Evolutionary conservation across 164 flowering plant genomes (phyloP), one percentile per base, ranked within the genome.

Genomic region (Chloranthus sessilifolius): DNA sequence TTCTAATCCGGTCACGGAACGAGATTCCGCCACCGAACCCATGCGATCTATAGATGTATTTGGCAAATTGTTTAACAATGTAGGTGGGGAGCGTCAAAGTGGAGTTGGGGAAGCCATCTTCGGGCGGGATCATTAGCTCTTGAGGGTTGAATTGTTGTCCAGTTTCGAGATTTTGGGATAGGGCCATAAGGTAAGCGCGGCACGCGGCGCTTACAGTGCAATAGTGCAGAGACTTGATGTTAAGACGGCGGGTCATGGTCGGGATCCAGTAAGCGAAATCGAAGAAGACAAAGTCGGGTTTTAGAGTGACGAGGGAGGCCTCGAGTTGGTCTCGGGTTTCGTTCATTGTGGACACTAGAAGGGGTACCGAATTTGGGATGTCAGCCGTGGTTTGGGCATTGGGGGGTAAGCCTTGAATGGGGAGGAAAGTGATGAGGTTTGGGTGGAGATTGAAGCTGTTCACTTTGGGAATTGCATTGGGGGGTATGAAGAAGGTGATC

Each of bases 261-360:
- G 71, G 71, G 7, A 70, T 36, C 74, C 74, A 70, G 28, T 62
- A 61, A 9, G 56, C 61, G 30, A 66, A 70, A 37, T 70, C 74
- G 16, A 53, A 48, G 50, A 70, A 24, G 21, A 70, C 48, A 14
- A 70, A 17, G 17, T 66, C 48, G 37, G 74, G 74, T 54, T 62
- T 56, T 36, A 70, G 56, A 5, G 54, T 4, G 2, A 52, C n/a
- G 14, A 72, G 51, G n/a, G 64, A 37, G 7, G 57, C 11, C 41
- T 43, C 34, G 19, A 72, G 48, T 25, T 72, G 73, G 3, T 67
- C 65, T 17, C 53, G 52, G 60, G 58, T 64, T 11, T 22, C 29
- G 47, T 67, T 70, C 2, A 66, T 26, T 1, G 70, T 65, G 1
- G 14, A 20, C 26, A 54, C 68, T 40, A 73, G 74, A 25, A 73